These are phyloP conservation scores for Tolypocladium album DNA, from an alignment of 2,329 filamentous ascomycete species.

Conservation along the genomic window DNA sequence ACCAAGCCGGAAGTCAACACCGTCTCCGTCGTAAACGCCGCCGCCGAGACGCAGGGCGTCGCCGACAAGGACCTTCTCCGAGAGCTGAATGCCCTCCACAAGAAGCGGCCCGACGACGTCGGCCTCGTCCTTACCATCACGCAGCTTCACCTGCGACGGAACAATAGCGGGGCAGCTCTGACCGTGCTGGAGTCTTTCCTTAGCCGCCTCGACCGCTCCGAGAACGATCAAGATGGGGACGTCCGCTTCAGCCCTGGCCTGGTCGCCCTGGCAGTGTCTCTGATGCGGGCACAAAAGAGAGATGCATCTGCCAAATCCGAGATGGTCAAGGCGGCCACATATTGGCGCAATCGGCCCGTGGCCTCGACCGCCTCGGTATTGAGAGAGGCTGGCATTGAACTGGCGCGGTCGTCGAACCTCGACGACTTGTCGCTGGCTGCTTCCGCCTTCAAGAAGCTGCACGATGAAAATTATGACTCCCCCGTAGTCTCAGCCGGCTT, in stretches of 20 bases:
- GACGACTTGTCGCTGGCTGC: conserved; percentile 61
- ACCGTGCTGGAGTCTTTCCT: conserved; percentile 68
- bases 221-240: conserved; percentile 46
- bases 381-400: conserved; percentile 69
- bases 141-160: conserved; percentile 66
- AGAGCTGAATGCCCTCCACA: conserved; percentile 56
- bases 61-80: conserved; percentile 59
- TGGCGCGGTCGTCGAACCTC: conserved; percentile 62
- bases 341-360: conserved; percentile 59
- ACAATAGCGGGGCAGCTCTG: conserved; percentile 64
- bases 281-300: conserved; percentile 69
- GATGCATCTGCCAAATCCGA: conserved; percentile 61
- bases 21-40: conserved; percentile 50
- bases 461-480: conserved; percentile 55
- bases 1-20: conserved; percentile 22
- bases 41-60: conserved; percentile 56
- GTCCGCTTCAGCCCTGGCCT: conserved; percentile 77
- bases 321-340: conserved; percentile 65
- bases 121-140: conserved; percentile 71
- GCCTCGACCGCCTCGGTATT: conserved; percentile 51
- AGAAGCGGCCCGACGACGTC: conserved; percentile 67
- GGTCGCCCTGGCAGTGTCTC: conserved; percentile 65
- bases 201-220: conserved; percentile 54
- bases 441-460: conserved; percentile 67
- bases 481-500: conserved; percentile 67